Base-by-base conservation (phyloP, 345 rosid genomes). In the Schrenkiella parvula region DNA sequence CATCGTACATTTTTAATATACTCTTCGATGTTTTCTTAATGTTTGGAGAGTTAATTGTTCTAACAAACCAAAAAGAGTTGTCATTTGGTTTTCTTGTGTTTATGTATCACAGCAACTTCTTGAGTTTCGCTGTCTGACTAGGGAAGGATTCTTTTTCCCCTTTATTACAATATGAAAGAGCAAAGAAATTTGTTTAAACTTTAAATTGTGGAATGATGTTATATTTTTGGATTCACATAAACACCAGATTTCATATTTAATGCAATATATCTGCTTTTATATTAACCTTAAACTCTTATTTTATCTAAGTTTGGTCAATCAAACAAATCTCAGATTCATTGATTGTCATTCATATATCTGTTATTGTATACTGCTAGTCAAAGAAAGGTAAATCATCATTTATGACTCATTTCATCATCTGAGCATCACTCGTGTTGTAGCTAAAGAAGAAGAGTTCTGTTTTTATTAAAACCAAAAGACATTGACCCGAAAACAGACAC, bases 1-100 rank as follows among this genome's bases (percentile, higher is more conserved):
- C 51, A 15, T 61, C 70, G 69, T 75, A 75, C 79, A 69, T 69
- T 68, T 17, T 37, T 29, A 5, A 59, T 51, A 67, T 42, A 58
- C 42, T 50, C 28, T 39, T 12, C 13, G 42, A 55, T 57, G 62
- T 39, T 57, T 28, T 25, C 2, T 10, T 73, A 22, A 66, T 74
- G 67, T 48, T 48, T 58, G 72, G 42, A 54, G 71, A 65, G 52
- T 35, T 73, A 48, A 54, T 64, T 37, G 31, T 56, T 73, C 72
- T 66, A 66, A 74, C 60, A 55, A 55, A 31, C 66, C 32, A 65
- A 44, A 23, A 46, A 66, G 17, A 58, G 15, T 39, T 58, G 21
- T 5, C 23, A 17, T 56, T 26, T 73, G 44, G 59, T 6, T 66
- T 67, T 42, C 68, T 58, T 67, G 68, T 67, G 48, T 44, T 39